Conservation (phyloP, 1,284 basidiomycete species). For the Cryptococcus hybrid region DNA sequence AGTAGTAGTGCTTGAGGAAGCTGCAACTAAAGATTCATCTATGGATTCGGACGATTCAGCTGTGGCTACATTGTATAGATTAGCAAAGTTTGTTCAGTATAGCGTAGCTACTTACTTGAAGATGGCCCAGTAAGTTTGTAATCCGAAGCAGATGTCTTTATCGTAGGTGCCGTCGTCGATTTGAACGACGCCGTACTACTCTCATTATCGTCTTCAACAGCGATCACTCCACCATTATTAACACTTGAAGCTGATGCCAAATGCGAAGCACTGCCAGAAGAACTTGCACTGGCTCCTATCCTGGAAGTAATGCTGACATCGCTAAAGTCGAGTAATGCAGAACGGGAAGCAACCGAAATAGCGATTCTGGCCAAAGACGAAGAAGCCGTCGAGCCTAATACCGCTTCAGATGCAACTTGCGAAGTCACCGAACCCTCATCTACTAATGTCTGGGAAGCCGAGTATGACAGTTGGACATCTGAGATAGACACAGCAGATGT, state of each 20-base stretch:
- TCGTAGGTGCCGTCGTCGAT: not conserved
- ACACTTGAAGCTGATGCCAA: not conserved
- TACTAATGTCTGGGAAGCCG: not conserved
- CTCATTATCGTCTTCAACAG: not conserved
- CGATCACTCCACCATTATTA: not conserved
- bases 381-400: not conserved
- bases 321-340: not conserved
- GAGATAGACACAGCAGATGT: not conserved
- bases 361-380: not conserved
- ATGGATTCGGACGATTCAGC: not conserved
- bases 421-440: not conserved
- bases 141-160: not conserved
- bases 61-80: too few relatives aligned
- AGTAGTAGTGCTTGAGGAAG: not conserved
- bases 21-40: not conserved
- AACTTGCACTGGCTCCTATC: not conserved
- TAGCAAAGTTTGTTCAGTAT: too few relatives aligned
- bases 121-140: not conserved
- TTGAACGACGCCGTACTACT: too few relatives aligned
- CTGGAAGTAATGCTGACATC: not conserved
- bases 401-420: not conserved
- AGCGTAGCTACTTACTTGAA: too few relatives aligned
- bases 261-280: not conserved
- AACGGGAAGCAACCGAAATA: not conserved
- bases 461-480: not conserved